Evolutionary conservation across 257 asterid genomes (phyloP).

Genomic region (Henckelia pumila): DNA sequence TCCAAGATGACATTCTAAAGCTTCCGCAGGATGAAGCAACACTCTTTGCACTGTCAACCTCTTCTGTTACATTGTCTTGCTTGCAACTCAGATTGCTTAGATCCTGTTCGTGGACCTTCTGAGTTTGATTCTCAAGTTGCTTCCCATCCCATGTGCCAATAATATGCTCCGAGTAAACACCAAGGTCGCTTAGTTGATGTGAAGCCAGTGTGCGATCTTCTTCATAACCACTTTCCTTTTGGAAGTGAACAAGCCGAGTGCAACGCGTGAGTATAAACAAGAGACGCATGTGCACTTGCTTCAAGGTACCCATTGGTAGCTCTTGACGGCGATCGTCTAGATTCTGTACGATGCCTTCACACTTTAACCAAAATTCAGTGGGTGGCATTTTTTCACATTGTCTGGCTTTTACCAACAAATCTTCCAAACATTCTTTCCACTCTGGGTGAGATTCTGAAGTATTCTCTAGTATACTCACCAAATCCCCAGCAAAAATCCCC

Average conservation of each 20-base stretch:
- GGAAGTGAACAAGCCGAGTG: conserved; percentile 90
- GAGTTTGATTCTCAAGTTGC: conserved; percentile 30
- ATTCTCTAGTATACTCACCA: conserved; percentile 74
- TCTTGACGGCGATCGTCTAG: conserved; percentile 96
- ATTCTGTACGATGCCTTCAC: conserved; percentile 88
- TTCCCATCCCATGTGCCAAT: conserved; percentile 28
- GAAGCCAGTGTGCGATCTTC: conserved; percentile 61
- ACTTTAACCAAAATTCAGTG: conserved; percentile 75
- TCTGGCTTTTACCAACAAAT: conserved; percentile 80
- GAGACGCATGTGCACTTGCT: conserved; percentile 86
- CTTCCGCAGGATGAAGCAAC: conserved; percentile 70
- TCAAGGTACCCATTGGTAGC: conserved; percentile 66
- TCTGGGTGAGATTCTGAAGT: conserved; percentile 66
- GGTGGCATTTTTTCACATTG: conserved; percentile 80
- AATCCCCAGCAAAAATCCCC: conserved; percentile 85
- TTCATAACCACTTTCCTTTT: conserved; percentile 86
- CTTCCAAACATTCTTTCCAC: conserved; percentile 70
- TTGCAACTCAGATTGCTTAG: conserved; percentile 28
- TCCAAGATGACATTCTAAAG: conserved; percentile 96
- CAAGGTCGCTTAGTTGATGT: conserved; percentile 85
- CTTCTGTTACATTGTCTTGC: conserved; percentile 54
- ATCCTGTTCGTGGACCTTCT: conserved; percentile 42
- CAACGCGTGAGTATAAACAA: conserved; percentile 91
- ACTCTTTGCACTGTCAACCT: conserved; percentile 65
- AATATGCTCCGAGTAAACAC: conserved; percentile 65